A percentile compares a stretch with the other conserved stretches of the same genome.
Conservation (phyloP, 345 rosid species). For the Erysimum cheiranthoides region DNA sequence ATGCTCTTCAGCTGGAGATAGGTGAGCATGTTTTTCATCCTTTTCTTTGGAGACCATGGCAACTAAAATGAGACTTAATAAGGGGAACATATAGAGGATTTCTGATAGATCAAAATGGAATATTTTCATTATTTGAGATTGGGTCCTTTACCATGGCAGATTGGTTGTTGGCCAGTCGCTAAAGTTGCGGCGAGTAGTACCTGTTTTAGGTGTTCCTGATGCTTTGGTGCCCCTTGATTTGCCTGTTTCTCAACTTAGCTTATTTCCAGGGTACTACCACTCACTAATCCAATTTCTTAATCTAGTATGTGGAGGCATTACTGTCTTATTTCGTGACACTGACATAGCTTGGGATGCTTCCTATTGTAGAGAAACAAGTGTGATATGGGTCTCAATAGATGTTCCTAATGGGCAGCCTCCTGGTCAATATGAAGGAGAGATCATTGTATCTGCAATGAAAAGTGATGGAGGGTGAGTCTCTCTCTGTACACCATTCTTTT, state of each 20-base stretch:
- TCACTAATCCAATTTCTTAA: not conserved
- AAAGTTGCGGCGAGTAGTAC: conserved; percentile 69
- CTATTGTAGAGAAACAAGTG: conserved; percentile 79
- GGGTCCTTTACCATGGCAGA: conserved; percentile 51
- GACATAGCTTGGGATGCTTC: conserved; percentile 24
- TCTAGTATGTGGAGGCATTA: not conserved
- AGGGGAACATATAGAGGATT: not conserved
- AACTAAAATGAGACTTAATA: conserved; percentile 4
- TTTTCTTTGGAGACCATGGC: not conserved
- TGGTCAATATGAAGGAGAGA: conserved; percentile 92
- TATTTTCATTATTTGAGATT: conserved; percentile 36
- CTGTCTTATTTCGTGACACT: conserved; percentile 14
- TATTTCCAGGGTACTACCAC: conserved; percentile 76
- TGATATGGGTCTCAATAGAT: conserved; percentile 90
- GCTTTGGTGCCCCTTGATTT: conserved; percentile 94
- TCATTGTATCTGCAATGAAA: conserved; percentile 70
- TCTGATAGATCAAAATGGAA: not conserved
- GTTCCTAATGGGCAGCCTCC: conserved; percentile 86
- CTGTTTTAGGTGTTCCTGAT: conserved; percentile 91
- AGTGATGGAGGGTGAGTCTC: conserved; percentile 63
- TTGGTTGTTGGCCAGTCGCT: conserved; percentile 80
- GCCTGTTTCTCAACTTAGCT: conserved; percentile 72
- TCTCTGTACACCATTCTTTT: conserved; percentile 16
- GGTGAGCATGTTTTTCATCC: conserved; percentile 52
- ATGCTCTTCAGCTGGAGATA: conserved; percentile 78